Evolutionary conservation across 768 basidiomycete species (phyloP), one percentile per base, ranked within the genome.

Genomic region (Floccularia luteovirens): DNA sequence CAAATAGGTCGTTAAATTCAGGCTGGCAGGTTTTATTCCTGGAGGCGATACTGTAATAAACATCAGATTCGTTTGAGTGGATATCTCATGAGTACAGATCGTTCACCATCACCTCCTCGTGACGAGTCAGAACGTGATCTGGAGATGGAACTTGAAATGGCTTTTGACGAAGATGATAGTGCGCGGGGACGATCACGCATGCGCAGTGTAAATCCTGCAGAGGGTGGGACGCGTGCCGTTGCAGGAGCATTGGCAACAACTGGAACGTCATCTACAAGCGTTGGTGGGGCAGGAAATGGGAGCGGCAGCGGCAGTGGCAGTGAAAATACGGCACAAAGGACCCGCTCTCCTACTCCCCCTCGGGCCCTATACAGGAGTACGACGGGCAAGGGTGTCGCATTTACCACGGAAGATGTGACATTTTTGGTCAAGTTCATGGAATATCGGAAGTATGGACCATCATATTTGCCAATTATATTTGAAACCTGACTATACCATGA

Each of bases 21-120:
- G n/a, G n/a, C n/a, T n/a, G n/a, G n/a, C n/a, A n/a, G n/a, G n/a
- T 34, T 34, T 17, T 90, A 89, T 55, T 90, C 88, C 1, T 91
- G 89, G 89, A 75, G 89, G 28, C 77, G 89, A 31, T 91, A 90
- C 52, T 91, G 89, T 64, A 91, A 91, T 56, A 91, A 90, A 54
- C 88, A 91, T 56, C 86, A 90, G 58, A 91, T 91, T 36, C 79
- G 85, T n/a, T 69, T 91, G 0, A 85, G 86, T 19, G 86, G 87
- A 2, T 91, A 90, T 49, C 65, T 75, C 6, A 90, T 90, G 88
- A 80, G 75, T 39, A 56, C 69, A 5, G 76, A 74, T 25, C 72
- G 74, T 13, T 66, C 70, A 7, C 63, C 58, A 12, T 63, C 69
- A 13, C 68, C 68, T 3, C 57, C 60, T 23, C 61, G 63, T 32